These are phyloP conservation scores for Glebionis coronaria DNA, from an alignment of 129 eudicot species.

Conservation along the genomic window DNA sequence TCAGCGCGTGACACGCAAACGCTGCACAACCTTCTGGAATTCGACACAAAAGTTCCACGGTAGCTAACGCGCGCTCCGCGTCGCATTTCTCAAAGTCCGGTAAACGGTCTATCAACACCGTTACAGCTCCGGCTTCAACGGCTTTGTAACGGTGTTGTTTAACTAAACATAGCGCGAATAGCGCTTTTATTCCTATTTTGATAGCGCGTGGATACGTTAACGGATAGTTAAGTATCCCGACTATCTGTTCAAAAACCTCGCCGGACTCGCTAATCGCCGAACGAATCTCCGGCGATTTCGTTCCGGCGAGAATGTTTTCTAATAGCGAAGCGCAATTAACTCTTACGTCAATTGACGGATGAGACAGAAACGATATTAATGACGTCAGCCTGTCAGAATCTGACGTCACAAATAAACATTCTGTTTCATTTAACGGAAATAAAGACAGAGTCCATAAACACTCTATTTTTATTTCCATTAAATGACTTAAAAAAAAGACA, in stretches of 20 bases:
- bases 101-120: slow-evolving; percentile 54
- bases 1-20: slow-evolving; percentile 70
- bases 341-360: slow-evolving; percentile 68
- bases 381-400: slow-evolving; percentile 46
- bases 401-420: slow-evolving; percentile 44
- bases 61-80: slow-evolving; percentile 88
- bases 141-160: slow-evolving; percentile 91
- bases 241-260: slow-evolving; percentile 58
- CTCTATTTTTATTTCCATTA: slow-evolving; percentile 57
- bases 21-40: slow-evolving; percentile 74
- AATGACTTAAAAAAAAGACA: slow-evolving; percentile 30
- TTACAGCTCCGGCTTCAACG: slow-evolving; percentile 76
- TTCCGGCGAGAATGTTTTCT: slow-evolving; percentile 63
- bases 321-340: slow-evolving; percentile 77
- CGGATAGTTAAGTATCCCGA: slow-evolving; percentile 54
- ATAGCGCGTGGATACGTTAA: slow-evolving; percentile 65
- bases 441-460: slow-evolving; percentile 57
- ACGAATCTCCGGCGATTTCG: slow-evolving; percentile 67
- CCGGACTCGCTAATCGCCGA: slow-evolving; percentile 48
- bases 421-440: slow-evolving; percentile 57
- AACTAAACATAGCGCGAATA: slow-evolving; percentile 72
- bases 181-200: slow-evolving; percentile 73
- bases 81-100: slow-evolving; percentile 83
- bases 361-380: slow-evolving; percentile 54
- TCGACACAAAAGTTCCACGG: slow-evolving; percentile 79